Percentiles rank a stretch among this genome's conserved stretches.
These are phyloP conservation scores for Pascua guehoae DNA, from an alignment of 1,284 basidiomycete species.

Conservation along the genomic window DNA sequence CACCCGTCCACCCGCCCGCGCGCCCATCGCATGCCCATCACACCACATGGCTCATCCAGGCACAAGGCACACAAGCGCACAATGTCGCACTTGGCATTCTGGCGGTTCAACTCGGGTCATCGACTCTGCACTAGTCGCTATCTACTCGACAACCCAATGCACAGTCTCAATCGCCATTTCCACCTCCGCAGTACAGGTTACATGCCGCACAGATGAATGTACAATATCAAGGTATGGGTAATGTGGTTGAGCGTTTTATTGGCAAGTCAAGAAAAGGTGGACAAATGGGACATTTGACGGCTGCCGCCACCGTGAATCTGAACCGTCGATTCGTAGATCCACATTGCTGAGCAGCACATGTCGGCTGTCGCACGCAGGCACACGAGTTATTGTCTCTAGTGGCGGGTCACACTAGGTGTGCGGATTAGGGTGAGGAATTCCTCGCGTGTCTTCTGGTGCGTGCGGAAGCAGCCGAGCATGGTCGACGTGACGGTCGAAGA, in stretches of 20 bases:
- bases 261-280: not conserved
- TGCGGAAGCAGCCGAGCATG: conserved; percentile 97
- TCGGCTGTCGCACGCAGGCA: not conserved
- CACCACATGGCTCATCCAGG: no score
- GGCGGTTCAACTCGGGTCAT: not conserved
- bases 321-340: not conserved
- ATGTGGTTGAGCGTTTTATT: not conserved
- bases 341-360: not conserved
- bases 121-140: not conserved
- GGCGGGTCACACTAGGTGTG: conserved; percentile 34
- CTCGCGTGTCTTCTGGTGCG: conserved; percentile 94
- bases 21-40: no score
- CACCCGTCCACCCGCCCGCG: no score
- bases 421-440: conserved; percentile 55
- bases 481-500: conserved; percentile 95
- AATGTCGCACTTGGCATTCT: not conserved
- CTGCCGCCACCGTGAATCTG: no score
- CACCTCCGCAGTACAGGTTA: not conserved
- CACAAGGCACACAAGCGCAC: not conserved
- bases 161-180: not conserved
- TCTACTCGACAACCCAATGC: not conserved
- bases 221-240: conserved; percentile 8
- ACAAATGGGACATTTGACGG: not conserved
- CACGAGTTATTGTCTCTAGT: conserved; percentile 13
- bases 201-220: conserved; percentile 26